Conservation (phyloP, 192 early-diverging fungal species). For the Linnemannia exigua region DNA sequence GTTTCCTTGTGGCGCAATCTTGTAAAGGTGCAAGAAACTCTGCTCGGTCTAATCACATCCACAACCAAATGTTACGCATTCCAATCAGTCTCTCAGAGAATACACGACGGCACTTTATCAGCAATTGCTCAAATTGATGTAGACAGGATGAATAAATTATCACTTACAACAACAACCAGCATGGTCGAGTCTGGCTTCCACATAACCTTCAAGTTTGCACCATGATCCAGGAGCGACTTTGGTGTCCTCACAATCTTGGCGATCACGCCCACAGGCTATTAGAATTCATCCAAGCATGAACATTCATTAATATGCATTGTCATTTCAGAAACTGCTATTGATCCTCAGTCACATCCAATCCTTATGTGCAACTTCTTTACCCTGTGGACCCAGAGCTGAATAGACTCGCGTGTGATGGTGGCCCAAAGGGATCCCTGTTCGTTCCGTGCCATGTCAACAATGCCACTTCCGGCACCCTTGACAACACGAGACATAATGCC, state of each 20-base stretch:
- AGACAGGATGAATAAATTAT: background rate
- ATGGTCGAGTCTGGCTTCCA: conserved; percentile 80
- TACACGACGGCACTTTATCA: background rate
- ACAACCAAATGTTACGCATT: background rate
- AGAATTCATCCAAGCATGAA: background rate
- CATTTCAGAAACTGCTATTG: background rate
- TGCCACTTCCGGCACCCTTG: conserved; percentile 51
- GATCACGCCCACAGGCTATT: conserved; percentile 76
- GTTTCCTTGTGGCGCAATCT: conserved; percentile 65
- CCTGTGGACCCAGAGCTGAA: conserved; percentile 76
- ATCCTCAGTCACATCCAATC: too few relatives aligned
- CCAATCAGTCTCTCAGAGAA: background rate
- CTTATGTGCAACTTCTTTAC: conserved; percentile 51
- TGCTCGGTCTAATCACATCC: conserved; percentile 67
- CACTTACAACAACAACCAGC: conserved; percentile 76
- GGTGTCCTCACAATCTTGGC: conserved; percentile 73
- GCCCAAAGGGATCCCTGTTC: conserved; percentile 70
- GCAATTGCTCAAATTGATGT: background rate
- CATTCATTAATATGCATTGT: background rate
- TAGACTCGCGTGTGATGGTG: conserved; percentile 69
- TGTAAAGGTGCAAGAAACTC: conserved; percentile 82
- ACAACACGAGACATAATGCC: conserved; percentile 39
- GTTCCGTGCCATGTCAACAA: conserved; percentile 62
- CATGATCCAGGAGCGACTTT: conserved; percentile 78
- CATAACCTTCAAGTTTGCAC: conserved; percentile 76